phyloP scores from a whole-genome alignment of 164 flowering plant genomes.

The Umbilicus rupestris region DNA sequence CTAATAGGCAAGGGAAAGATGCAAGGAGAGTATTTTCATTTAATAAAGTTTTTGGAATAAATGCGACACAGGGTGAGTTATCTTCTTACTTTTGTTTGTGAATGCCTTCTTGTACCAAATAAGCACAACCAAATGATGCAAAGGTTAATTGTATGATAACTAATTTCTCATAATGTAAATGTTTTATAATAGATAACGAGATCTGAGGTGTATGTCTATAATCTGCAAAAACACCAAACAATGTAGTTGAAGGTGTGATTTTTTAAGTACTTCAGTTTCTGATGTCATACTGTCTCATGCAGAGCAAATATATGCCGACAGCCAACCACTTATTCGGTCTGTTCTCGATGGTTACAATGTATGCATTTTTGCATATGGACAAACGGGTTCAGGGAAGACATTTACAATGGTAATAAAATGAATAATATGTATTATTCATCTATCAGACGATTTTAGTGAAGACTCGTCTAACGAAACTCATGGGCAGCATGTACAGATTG shows the following conservation, averaged over 20 bases:
- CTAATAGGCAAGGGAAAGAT: conserved; percentile 68
- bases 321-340: conserved; percentile 73
- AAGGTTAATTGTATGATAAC: neutral
- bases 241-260: neutral
- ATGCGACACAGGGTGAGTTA: conserved; percentile 53
- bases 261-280: neutral
- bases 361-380: conserved; percentile 95
- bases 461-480: neutral
- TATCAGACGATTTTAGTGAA: neutral
- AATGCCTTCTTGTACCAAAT: neutral
- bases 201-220: neutral
- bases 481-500: neutral
- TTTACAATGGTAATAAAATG: conserved; percentile 89
- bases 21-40: conserved; percentile 57
- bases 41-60: conserved; percentile 65
- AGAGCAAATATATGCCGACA: conserved; percentile 78
- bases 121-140: neutral
- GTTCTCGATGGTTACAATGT: conserved; percentile 86
- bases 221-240: neutral
- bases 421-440: neutral
- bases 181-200: neutral
- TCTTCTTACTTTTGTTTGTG: neutral
- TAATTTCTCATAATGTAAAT: too few species aligned
- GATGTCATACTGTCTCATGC: conserved; percentile 13
- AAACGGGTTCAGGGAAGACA: conserved; percentile 96